Conservation (phyloP, 768 basidiomycete genomes). For the Kockovaella imperatae region DNA sequence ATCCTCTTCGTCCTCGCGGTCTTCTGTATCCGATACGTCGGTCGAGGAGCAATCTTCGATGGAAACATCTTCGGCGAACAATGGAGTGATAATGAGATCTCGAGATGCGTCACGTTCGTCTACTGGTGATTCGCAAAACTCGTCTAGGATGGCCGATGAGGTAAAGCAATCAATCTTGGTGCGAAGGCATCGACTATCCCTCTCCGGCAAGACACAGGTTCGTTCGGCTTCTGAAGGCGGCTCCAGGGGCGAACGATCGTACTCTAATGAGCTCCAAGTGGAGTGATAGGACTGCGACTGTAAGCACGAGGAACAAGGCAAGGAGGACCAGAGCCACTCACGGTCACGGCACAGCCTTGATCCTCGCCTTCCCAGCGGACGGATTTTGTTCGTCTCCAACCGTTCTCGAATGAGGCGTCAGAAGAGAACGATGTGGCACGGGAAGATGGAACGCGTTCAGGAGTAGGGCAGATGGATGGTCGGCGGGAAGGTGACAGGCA, state of each 20-base stretch:
- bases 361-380: slow-evolving; percentile 32
- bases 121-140: not conserved
- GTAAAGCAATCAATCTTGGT: slow-evolving; percentile 12
- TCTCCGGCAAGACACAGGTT: slow-evolving; percentile 65
- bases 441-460: slow-evolving; percentile 2
- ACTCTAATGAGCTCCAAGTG: slow-evolving; percentile 50
- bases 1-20: slow-evolving; percentile 15
- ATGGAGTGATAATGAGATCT: slow-evolving; percentile 6
- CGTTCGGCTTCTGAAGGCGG: slow-evolving; percentile 52
- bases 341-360: slow-evolving; percentile 22
- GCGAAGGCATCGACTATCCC: slow-evolving; percentile 49
- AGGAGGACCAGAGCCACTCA: slow-evolving; percentile 9
- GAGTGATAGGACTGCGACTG: slow-evolving; percentile 43
- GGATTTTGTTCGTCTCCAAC: slow-evolving; percentile 24
- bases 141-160: not conserved
- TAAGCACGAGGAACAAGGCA: not conserved
- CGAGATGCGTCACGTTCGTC: not conserved
- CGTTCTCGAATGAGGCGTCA: slow-evolving; percentile 3
- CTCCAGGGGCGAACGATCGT: slow-evolving; percentile 72
- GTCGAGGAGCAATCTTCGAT: not conserved
- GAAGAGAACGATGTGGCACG: slow-evolving; percentile 21
- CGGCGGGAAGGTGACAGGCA: slow-evolving; percentile 22
- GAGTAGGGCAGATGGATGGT: not conserved
- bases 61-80: slow-evolving; percentile 4
- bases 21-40: not conserved